Conservation (phyloP, 2,329 filamentous ascomycete genomes). For the Chaetomiaceae sp. region DNA sequence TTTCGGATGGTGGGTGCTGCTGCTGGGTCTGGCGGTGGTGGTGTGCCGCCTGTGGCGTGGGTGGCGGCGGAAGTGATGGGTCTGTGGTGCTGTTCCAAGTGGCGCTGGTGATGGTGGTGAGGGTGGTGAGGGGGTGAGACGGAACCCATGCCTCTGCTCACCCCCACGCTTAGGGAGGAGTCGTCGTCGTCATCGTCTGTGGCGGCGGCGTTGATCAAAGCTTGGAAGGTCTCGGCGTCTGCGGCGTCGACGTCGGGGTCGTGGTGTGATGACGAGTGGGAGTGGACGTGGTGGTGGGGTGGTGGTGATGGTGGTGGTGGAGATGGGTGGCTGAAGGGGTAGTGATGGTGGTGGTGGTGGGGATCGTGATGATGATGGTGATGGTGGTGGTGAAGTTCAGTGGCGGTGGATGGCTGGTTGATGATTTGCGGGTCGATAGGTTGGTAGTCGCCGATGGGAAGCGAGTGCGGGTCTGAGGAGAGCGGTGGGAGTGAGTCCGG, state of each 20-base stretch:
- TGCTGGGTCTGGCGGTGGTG: too few relatives aligned
- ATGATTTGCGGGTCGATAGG: slow-evolving; percentile 58
- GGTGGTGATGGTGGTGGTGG: slow-evolving; percentile 24
- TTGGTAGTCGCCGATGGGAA: slow-evolving; percentile 38
- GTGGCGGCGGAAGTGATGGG: too few relatives aligned
- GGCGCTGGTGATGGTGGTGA: too few relatives aligned
- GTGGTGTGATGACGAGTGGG: slow-evolving; percentile 23
- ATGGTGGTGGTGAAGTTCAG: neutral
- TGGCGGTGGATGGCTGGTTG: slow-evolving; percentile 28
- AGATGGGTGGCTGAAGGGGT: slow-evolving; percentile 21
- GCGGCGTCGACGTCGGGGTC: slow-evolving; percentile 35
- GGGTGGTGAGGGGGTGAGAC: too few relatives aligned
- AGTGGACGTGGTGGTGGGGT: slow-evolving; percentile 31
- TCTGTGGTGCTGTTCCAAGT: too few relatives aligned
- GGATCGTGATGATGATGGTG: slow-evolving; percentile 21
- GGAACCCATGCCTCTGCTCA: too few relatives aligned
- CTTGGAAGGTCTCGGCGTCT: slow-evolving; percentile 38
- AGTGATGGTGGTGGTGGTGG: slow-evolving; percentile 27
- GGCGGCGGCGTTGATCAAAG: slow-evolving; percentile 45
- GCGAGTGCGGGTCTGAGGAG: slow-evolving; percentile 27
- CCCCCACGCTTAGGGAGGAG: neutral
- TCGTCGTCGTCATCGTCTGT: slow-evolving; percentile 30
- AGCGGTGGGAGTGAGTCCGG: slow-evolving; percentile 17
- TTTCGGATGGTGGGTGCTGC: too few relatives aligned
- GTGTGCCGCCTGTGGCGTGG: too few relatives aligned